Evolutionary conservation across 129 eudicot genomes (phyloP).

Genomic region (Centella asiatica): DNA sequence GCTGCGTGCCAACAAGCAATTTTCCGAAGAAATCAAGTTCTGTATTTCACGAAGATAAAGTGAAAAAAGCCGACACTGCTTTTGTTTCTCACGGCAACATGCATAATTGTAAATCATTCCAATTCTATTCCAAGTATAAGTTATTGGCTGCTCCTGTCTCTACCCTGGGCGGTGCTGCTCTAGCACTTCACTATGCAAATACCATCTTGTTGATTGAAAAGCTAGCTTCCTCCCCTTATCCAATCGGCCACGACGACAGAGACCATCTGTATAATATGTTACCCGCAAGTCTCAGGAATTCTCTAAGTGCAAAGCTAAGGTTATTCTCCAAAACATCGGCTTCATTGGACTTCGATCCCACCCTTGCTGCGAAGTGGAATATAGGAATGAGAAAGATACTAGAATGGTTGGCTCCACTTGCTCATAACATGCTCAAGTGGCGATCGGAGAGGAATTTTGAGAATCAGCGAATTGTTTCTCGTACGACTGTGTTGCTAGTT

Average conservation of each 20-base stretch:
- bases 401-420: constrained; percentile 90
- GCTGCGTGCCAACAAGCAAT: constrained; percentile 27
- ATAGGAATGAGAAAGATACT: constrained; percentile 41
- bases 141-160: constrained; percentile 33
- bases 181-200: constrained; percentile 75
- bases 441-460: constrained; percentile 76
- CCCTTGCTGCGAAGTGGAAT: constrained; percentile 55
- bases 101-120: constrained; percentile 3
- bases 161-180: constrained; percentile 70
- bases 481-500: constrained; percentile 54
- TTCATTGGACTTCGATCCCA: constrained; percentile 35
- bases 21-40: constrained; percentile 26
- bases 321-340: constrained; percentile 24
- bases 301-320: constrained; percentile 47
- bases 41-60: constrained; percentile 16
- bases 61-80: constrained; percentile 7
- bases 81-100: neutral
- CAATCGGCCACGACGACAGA: constrained; percentile 55
- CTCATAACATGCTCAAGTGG: constrained; percentile 84
- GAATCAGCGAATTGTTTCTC: constrained; percentile 47
- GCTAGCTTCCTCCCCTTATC: constrained; percentile 66
- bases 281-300: constrained; percentile 48
- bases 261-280: constrained; percentile 72
- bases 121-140: constrained; percentile 30
- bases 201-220: constrained; percentile 59